These are phyloP conservation scores for Paramarasmius palmivorus DNA, from an alignment of 1,284 basidiomycete species.

Conservation along the genomic window DNA sequence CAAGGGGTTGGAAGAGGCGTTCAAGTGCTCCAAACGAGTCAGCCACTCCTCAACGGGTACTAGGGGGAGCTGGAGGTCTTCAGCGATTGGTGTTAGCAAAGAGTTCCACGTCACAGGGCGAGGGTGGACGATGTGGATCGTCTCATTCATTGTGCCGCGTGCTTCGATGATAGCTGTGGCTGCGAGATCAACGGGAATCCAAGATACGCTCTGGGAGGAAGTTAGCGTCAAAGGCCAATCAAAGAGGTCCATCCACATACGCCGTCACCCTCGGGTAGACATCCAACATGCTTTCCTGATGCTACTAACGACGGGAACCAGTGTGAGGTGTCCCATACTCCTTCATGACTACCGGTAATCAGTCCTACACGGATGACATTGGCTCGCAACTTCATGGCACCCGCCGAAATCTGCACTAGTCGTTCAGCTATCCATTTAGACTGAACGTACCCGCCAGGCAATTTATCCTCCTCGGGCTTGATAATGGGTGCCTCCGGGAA, in stretches of 20 bases:
- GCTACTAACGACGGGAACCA: conserved; percentile 20
- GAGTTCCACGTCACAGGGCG: conserved; percentile 11
- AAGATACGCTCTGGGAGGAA: conserved; percentile 2
- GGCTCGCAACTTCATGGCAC: conserved; percentile 6
- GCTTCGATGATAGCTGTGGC: conserved; percentile 14
- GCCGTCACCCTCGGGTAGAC: conserved; percentile 17
- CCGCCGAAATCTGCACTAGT: conserved; percentile 13
- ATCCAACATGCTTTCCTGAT: conserved; percentile 14
- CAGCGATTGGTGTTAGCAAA: conserved; percentile 5
- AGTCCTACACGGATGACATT: conserved; percentile 18
- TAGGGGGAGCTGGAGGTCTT: not conserved
- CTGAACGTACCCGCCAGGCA: conserved; percentile 16
- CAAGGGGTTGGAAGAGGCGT: no score
- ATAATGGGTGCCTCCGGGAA: conserved; percentile 1
- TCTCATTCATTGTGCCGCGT: conserved; percentile 8
- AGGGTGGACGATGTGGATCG: conserved; percentile 15
- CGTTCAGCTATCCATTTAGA: conserved; percentile 21
- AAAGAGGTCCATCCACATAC: conserved; percentile 7
- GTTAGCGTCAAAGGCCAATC: no score
- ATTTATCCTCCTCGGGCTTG: not conserved
- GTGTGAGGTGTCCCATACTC: conserved; percentile 17
- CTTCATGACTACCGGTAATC: conserved; percentile 13
- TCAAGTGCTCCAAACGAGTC: not conserved
- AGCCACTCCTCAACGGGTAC: not conserved
- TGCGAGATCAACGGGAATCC: conserved; percentile 12